These are phyloP conservation scores for Fusarium decemcellulare DNA, from an alignment of 2,329 filamentous ascomycete genomes.

Conservation along the genomic window DNA sequence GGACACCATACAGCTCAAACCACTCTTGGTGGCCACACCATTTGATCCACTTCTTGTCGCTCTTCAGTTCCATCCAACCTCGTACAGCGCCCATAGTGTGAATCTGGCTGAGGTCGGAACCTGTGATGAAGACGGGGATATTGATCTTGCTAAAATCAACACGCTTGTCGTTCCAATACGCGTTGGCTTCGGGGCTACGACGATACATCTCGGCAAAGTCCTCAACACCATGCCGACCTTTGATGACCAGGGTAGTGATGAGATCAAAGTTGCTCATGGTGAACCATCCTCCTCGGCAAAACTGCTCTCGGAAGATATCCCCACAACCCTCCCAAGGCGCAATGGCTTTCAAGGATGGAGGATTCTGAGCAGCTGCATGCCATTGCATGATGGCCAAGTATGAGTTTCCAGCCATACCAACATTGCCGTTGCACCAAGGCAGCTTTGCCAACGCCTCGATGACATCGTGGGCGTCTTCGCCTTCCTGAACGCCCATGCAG, in stretches of 20 bases:
- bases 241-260: conserved; percentile 14
- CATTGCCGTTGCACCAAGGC: conserved; percentile 50
- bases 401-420: conserved; percentile 52
- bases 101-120: conserved; percentile 40
- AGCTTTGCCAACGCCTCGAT: conserved; percentile 47
- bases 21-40: conserved; percentile 41
- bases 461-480: conserved; percentile 41
- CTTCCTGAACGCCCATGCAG: conserved; percentile 33
- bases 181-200: not conserved
- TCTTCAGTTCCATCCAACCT: conserved; percentile 37
- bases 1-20: conserved; percentile 26
- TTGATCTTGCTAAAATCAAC: conserved; percentile 32
- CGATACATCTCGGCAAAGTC: conserved; percentile 21
- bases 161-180: conserved; percentile 30
- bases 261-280: conserved; percentile 26
- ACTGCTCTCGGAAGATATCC: conserved; percentile 31
- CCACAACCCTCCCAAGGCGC: conserved; percentile 31
- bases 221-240: conserved; percentile 8
- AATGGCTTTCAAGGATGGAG: conserved; percentile 33
- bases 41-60: conserved; percentile 40
- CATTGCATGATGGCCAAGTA: conserved; percentile 45
- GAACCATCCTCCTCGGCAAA: conserved; percentile 29
- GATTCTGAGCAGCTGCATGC: conserved; percentile 31
- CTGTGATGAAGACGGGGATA: conserved; percentile 35
- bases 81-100: conserved; percentile 42